phyloP scores from a whole-genome alignment of 176 grass and related monocot genomes.

The Coix lacrymajobi region DNA sequence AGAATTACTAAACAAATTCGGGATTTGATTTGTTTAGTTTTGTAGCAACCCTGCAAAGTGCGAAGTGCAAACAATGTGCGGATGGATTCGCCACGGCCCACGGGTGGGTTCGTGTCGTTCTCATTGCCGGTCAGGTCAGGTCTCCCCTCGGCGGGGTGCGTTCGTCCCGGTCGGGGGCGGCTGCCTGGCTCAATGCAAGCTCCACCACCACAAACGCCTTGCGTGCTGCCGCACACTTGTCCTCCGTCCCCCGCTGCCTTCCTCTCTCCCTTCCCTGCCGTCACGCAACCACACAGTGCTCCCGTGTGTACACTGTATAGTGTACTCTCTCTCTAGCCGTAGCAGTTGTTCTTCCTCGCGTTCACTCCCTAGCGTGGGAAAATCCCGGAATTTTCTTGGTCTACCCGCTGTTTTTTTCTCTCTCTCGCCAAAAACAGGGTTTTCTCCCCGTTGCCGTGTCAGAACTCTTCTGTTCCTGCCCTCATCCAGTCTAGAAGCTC shows the following conservation, averaged over 20 bases:
- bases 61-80: slow-evolving; percentile 3
- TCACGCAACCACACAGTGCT: slow-evolving; percentile 27
- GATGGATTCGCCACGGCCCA: neutral
- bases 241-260: neutral
- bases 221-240: slow-evolving; percentile 2
- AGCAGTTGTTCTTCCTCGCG: neutral
- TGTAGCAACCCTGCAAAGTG: neutral
- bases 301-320: neutral
- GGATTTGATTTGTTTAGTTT: neutral
- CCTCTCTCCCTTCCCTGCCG: slow-evolving; percentile 15
- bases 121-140: neutral
- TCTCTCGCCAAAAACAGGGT: neutral
- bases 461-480: neutral
- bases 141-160: neutral
- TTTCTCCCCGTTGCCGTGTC: neutral
- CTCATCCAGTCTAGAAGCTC: slow-evolving; percentile 19
- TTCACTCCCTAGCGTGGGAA: neutral
- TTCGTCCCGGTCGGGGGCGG: neutral
- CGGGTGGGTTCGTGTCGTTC: slow-evolving; percentile 18
- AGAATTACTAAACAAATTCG: slow-evolving; percentile 27
- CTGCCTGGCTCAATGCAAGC: slow-evolving; percentile 7
- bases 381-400: neutral
- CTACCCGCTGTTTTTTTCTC: neutral
- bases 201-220: slow-evolving; percentile 35
- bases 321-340: neutral